Evolutionary conservation across 73 alveolate species (phyloP), one percentile per base, ranked within the genome.

Genomic region (Paramecium bursaria): DNA sequence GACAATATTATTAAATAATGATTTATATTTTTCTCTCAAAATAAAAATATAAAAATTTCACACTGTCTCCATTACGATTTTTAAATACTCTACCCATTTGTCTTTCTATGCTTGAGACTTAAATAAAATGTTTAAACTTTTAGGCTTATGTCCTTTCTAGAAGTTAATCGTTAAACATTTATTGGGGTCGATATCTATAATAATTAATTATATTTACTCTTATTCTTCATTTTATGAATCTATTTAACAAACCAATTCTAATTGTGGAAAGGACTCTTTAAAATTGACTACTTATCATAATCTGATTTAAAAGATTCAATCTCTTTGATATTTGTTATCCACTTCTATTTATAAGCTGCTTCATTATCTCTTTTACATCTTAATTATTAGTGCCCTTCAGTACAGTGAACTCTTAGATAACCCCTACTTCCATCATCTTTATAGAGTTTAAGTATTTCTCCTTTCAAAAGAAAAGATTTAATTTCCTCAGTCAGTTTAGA

Each of bases 391-490:
- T 39, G 23, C 1, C 39, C 21, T 67, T 67, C 82, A 67, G 33
- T 57, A 42, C 82, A 67, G 44, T 39, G 44, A n/a, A 33, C 33
- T 42, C 82, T 67, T 39, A 39, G 44, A 67, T 67, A 67, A 39
- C 82, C 82, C 14, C 82, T 7, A 67, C 82, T 67, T 35, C 82
- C 82, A 67, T 67, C 82, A 14, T 67, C 55, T 19, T 67, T 67
- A 17, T 67, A 67, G 60, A 67, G 33, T 42, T 67, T 67, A 33
- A 67, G 48, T 2, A 67, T 67, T 17, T 67, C 82, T 19, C 82
- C 82, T 39, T 42, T 35, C 19, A 31, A 7, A 39, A 67, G 44
- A 22, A 67, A 67, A 17, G 33, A 39, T 17, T 67, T 67, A 13
- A 67, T 67, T 42, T 67, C 82, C 33, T 67, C 82, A 7, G 82